Base-by-base conservation (phyloP, 768 basidiomycete genomes). In the Tephrocybe sp. region DNA sequence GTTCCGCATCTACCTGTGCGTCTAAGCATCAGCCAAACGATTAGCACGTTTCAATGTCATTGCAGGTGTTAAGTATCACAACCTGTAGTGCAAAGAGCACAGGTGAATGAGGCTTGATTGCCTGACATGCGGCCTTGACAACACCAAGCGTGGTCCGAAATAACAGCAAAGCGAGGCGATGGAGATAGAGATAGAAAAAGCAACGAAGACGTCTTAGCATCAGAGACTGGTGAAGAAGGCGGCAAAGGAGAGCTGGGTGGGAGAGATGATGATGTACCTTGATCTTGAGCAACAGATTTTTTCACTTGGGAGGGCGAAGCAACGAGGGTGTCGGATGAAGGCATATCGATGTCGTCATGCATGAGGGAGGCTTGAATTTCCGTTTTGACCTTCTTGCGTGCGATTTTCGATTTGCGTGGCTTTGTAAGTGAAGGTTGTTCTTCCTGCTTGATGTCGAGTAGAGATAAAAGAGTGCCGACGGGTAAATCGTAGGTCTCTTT, bases 401-500 rank as follows among this genome's bases (percentile, higher is more conserved):
- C n/a, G 1, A 16, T n/a, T 42, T 48, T 34, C 8, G 22, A 13
- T 22, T 34, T 38, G 33, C 41, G 53, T 30, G 32, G 39, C 33
- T 39, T 39, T 4, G 32, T 20, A 11, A 36, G 20, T 22, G 39
- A 12, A 14, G 30, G 17, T 10, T 45, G 33, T 45, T 39, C 44
- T 36, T 54, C 34, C 12, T 38, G 39, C 43, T 46, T 45, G 43
- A 60, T 49, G 10, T 62, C 55, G 0, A 71, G 71, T 26, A 26
- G 7, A 26, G 26, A 7, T 26, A 26, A 26, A 31, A 72, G 72
- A 8, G 35, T 59, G 2, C 71, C 72, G 11, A 73, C 59, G 5
- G 59, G 62, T n/a, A 74, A 56, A 30, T 72, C 70, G 53, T 76
- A 76, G n/a, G 66, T 66, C 0, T 65, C 53, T 64, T 69, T 55